Evolutionary conservation across 2,329 filamentous ascomycete genomes (phyloP), one percentile per base, ranked within the genome.

Genomic region (Calonectria crousiana): DNA sequence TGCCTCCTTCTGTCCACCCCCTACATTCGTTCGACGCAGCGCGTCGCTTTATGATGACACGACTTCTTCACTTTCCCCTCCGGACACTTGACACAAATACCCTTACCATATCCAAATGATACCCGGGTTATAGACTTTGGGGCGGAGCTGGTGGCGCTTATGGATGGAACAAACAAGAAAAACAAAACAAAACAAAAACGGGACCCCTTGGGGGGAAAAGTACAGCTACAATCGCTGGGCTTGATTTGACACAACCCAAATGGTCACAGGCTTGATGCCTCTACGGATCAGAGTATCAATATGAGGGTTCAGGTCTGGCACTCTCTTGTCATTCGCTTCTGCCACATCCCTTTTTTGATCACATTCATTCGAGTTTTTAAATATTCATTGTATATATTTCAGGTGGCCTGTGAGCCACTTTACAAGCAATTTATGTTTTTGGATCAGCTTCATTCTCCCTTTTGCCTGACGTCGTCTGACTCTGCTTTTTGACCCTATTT

Each of bases 371-470:
- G 18, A 62, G 34, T 71, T 72, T 62, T 73, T 44, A 44, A 77
- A 74, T 72, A 69, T 80, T 81, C 76, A 70, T 28, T 82, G 79
- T 82, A 83, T 49, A 83, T 82, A 82, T 69, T 78, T 74, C 41
- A 64, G 52, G 47, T 70, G 62, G 74, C 60, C 49, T 56, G 36
- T 74, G 65, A 65, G 56, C 62, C 74, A 62, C 58, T 51, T 64
- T 53, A 36, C 51, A 76, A 76, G 75, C 76, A 71, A 32, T 58
- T 52, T 73, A 67, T n/a, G 30, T 60, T 69, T 73, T 69, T 66
- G 44, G 32, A 69, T 53, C 52, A 23, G 72, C 28, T 47, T 68
- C 58, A 23, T 28, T 58, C n/a, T 51, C n/a, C 72, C 41, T 72
- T 72, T 34, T 34, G 8, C 23, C 26, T 51, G 32, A 58, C 51